A percentile compares a stretch with the other conserved stretches of the same genome.
Conservation (phyloP, 768 basidiomycete species). For the Rhizopogon salebrosus region DNA sequence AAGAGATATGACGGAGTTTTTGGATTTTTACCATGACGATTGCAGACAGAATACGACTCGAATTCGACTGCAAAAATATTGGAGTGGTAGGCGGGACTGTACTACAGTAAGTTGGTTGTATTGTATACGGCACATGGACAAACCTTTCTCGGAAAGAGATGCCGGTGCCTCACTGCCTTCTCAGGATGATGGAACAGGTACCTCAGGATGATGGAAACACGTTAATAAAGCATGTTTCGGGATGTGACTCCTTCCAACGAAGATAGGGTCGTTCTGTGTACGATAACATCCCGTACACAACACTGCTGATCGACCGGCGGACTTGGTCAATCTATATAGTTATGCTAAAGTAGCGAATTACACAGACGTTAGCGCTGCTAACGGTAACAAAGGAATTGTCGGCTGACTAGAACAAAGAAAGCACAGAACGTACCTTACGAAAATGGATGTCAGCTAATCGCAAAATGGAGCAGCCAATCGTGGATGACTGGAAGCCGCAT, state of each 20-base stretch:
- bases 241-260: not conserved
- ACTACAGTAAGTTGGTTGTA: no score
- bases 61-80: no score
- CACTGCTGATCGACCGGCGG: no score
- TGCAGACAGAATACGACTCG: no score
- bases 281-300: not conserved
- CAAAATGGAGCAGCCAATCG: not conserved
- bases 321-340: not conserved
- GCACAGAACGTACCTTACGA: not conserved
- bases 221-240: not conserved
- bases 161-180: not conserved
- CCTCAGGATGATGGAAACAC: not conserved
- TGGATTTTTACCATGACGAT: no score
- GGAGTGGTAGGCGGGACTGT: no score
- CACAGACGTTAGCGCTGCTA: not conserved
- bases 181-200: not conserved
- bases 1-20: no score
- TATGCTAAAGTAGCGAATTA: not conserved
- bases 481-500: not conserved
- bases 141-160: not conserved
- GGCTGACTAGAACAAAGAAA: not conserved
- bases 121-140: no score
- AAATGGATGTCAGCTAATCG: not conserved
- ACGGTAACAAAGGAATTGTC: not conserved
- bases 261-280: not conserved